Conservation (phyloP, 1,284 basidiomycete species). For the Cryptococcus sp. region DNA sequence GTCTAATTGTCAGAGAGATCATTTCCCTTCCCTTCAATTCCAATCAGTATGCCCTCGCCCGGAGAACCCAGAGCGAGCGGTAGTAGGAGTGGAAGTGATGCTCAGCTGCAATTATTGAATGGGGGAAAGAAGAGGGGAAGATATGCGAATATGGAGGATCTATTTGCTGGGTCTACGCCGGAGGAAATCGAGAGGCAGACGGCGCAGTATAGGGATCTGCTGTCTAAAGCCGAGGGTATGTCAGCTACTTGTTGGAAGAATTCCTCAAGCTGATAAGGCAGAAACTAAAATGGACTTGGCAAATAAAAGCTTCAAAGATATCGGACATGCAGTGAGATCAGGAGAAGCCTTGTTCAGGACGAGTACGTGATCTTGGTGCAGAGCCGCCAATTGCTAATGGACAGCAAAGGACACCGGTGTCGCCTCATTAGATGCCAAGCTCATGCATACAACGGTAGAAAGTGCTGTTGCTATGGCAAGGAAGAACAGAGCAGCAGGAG, state of each 20-base stretch:
- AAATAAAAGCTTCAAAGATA: slow-evolving; percentile 20
- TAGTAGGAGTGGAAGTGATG: too few species aligned
- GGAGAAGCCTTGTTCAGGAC: background rate
- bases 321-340: slow-evolving; percentile 1
- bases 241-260: slow-evolving; percentile 1
- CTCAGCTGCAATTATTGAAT: too few species aligned
- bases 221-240: slow-evolving; percentile 33
- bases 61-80: too few species aligned
- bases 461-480: slow-evolving; percentile 33
- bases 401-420: slow-evolving; percentile 32
- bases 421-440: slow-evolving; percentile 47
- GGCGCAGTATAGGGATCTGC: slow-evolving; percentile 22
- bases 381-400: background rate
- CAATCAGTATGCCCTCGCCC: too few species aligned
- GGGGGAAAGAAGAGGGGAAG: background rate
- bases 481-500: slow-evolving; percentile 43
- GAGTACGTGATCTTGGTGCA: background rate
- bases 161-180: slow-evolving; percentile 24
- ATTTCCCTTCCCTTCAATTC: too few species aligned
- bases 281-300: slow-evolving; percentile 31
- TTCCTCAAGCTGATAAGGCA: slow-evolving; percentile 5
- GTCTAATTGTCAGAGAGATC: too few species aligned
- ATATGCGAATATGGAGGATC: slow-evolving; percentile 14
- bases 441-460: slow-evolving; percentile 29
- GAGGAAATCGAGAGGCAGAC: slow-evolving; percentile 21